Conservation (phyloP, 306 rosid genomes). For the Rubus idaeus region DNA sequence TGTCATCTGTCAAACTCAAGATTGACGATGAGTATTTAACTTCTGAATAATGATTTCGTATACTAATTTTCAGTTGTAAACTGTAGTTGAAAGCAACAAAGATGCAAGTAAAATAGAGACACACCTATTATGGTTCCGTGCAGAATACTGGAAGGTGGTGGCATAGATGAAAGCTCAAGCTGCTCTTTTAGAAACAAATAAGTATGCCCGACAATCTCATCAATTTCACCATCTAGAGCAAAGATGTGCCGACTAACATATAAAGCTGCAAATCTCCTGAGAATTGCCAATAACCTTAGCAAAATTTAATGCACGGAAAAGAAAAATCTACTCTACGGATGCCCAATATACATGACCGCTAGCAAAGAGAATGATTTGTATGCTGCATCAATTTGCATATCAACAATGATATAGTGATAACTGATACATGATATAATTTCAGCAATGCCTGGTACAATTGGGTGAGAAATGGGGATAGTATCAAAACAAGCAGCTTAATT, state of each 20-base stretch:
- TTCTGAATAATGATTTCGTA: not conserved
- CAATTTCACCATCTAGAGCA: constrained; percentile 42
- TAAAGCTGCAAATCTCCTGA: constrained; percentile 72
- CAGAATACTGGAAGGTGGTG: constrained; percentile 67
- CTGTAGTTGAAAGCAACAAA: not conserved
- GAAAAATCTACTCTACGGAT: not conserved
- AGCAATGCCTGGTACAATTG: not conserved
- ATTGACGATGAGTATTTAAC: not conserved
- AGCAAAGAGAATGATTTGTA: not conserved
- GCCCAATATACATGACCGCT: not conserved
- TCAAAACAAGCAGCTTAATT: not conserved
- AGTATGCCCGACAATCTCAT: constrained; percentile 70
- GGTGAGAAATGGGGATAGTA: not conserved
- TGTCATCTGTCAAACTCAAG: not conserved
- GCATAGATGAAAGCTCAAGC: constrained; percentile 58
- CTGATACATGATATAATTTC: not conserved
- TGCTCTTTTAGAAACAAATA: constrained; percentile 74
- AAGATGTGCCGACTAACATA: constrained; percentile 52
- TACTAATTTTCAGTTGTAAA: not conserved
- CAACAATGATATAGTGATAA: not conserved
- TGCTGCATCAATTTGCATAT: not conserved
- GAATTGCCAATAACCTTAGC: not conserved
- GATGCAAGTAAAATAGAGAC: not conserved
- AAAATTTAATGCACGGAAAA: not conserved
- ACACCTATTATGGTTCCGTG: constrained; percentile 80